Percentiles rank a stretch among this genome's conserved stretches.
These are phyloP conservation scores for Cadophora luteo-olivacea DNA, from an alignment of 2,329 filamentous ascomycete species.

Conservation along the genomic window DNA sequence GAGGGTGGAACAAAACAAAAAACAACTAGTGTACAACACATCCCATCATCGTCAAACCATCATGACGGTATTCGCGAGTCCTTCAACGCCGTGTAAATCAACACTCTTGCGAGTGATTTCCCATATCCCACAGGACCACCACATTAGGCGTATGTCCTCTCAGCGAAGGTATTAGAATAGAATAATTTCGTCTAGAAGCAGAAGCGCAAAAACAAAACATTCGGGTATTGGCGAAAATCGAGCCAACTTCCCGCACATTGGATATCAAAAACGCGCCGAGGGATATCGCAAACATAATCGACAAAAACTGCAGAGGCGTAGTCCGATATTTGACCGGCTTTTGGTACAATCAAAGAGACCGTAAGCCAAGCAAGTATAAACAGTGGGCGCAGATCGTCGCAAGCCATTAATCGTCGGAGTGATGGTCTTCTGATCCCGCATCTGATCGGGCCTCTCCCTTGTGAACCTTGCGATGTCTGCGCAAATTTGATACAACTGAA, in stretches of 20 bases:
- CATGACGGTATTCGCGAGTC: constrained; percentile 18
- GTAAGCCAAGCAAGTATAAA: constrained; percentile 21
- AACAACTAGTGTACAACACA: constrained; percentile 5
- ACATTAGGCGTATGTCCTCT: constrained; percentile 17
- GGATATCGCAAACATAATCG: constrained; percentile 35
- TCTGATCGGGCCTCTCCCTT: constrained; percentile 74
- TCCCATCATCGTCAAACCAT: constrained; percentile 5
- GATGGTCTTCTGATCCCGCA: constrained; percentile 64
- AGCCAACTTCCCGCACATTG: constrained; percentile 14
- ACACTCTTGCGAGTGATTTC: constrained; percentile 13
- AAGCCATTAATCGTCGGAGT: constrained; percentile 56
- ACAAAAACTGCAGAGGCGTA: constrained; percentile 16
- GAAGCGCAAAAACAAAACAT: constrained; percentile 5
- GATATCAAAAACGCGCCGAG: constrained; percentile 26
- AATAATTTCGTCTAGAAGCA: constrained; percentile 21
- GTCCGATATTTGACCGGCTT: constrained; percentile 22
- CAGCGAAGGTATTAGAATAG: constrained; percentile 28
- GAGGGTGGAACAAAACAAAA: constrained; percentile 22
- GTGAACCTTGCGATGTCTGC: constrained; percentile 95
- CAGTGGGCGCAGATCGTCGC: constrained; percentile 1
- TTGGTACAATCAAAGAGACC: constrained; percentile 2
- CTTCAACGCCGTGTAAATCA: constrained; percentile 24
- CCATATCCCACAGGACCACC: constrained; percentile 20
- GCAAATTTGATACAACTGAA: constrained; percentile 94
- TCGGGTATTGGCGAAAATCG: constrained; percentile 15